A percentile compares a stretch with the other conserved stretches of the same genome.
Evolutionary conservation across 2,329 filamentous ascomycete genomes (phyloP).

Genomic region (Monosporascus cannonballus): DNA sequence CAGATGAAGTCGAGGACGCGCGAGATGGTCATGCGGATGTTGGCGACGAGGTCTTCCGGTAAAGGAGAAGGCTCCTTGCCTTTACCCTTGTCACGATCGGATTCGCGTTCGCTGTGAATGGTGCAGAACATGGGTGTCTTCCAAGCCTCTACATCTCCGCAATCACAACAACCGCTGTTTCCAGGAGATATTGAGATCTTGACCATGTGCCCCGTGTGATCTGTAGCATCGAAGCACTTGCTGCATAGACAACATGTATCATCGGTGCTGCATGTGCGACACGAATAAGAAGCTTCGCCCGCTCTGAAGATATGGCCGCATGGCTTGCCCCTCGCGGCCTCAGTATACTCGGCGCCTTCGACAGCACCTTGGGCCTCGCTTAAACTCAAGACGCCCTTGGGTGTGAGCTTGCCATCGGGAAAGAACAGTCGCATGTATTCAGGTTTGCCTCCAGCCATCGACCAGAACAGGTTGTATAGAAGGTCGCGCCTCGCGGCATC

Average conservation of each 20-base stretch:
- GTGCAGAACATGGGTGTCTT: constrained; percentile 80
- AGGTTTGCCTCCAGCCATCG: constrained; percentile 67
- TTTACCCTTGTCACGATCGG: constrained; percentile 52
- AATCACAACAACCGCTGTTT: constrained; percentile 95
- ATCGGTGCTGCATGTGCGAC: constrained; percentile 88
- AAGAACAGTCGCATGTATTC: constrained; percentile 79
- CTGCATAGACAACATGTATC: constrained; percentile 94
- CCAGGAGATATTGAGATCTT: constrained; percentile 82
- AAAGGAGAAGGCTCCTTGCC: constrained; percentile 52
- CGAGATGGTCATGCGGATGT: constrained; percentile 79
- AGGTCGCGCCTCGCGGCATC: constrained; percentile 66
- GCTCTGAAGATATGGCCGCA: constrained; percentile 97
- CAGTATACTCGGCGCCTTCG: constrained; percentile 91
- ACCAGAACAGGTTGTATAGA: constrained; percentile 76
- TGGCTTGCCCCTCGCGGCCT: constrained; percentile 82
- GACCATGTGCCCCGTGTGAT: constrained; percentile 90
- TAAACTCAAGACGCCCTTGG: constrained; percentile 64
- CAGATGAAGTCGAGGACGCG: constrained; percentile 89
- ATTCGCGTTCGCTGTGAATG: constrained; percentile 71
- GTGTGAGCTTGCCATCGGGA: constrained; percentile 61
- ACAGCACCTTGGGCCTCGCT: constrained; percentile 85
- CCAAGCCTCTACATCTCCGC: constrained; percentile 94
- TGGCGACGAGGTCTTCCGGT: constrained; percentile 68
- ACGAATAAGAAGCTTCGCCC: constrained; percentile 90
- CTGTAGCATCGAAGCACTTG: constrained; percentile 89